Percentiles rank a stretch among this genome's conserved stretches.
Conservation (phyloP, 352 stramenopile species). For the Phytophthora pluvialis region DNA sequence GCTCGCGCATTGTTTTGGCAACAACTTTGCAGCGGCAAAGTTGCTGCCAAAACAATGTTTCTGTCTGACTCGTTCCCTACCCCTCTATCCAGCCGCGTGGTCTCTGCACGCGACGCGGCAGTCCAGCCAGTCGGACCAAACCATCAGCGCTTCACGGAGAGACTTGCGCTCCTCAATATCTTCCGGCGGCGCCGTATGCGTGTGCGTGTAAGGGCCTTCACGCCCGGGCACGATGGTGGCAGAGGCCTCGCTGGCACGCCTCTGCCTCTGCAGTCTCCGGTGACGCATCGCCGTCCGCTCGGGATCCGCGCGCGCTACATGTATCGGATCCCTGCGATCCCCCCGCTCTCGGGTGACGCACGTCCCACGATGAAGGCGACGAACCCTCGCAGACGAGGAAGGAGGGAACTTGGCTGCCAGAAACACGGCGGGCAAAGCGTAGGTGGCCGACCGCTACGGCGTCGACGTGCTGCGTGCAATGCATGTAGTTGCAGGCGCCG, state of each 20-base stretch:
- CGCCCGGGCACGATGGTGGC: conserved; percentile 1
- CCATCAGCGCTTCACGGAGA: conserved; percentile 14
- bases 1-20: too few species aligned
- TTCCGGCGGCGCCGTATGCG: conserved; percentile 7
- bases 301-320: too few species aligned
- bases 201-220: neutral
- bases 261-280: conserved; percentile 4
- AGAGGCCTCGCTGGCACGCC: neutral
- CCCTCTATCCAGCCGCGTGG: conserved; percentile 27
- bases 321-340: conserved; percentile 13
- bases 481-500: neutral
- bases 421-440: conserved; percentile 35
- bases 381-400: conserved; percentile 39
- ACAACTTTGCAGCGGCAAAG: too few species aligned
- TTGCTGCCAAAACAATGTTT: conserved; percentile 5
- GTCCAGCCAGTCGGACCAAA: conserved; percentile 28
- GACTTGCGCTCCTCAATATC: conserved; percentile 22
- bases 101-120: conserved; percentile 13
- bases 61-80: conserved; percentile 23
- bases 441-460: conserved; percentile 23
- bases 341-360: conserved; percentile 25
- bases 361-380: conserved; percentile 11
- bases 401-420: conserved; percentile 35
- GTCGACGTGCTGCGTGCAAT: neutral
- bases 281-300: too few species aligned